Evolutionary conservation across 192 early-diverging fungal genomes (phyloP), one percentile per base, ranked within the genome.

Genomic region (Backusella sp.): DNA sequence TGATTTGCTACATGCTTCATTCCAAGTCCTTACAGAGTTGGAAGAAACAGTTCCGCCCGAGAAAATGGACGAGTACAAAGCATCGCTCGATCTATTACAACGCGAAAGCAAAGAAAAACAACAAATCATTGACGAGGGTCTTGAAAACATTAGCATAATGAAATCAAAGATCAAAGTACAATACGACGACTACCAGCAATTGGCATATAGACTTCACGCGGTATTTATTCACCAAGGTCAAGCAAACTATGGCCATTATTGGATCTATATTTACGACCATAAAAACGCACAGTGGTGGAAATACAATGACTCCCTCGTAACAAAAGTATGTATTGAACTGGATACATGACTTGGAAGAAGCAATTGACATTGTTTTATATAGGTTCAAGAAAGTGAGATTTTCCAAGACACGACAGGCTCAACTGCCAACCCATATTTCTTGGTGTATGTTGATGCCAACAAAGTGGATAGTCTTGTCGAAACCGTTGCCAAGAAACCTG

Each of bases 161-260:
- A 73, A 28, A 81, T 82, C n/a, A 14, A 46, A 23, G 32, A 75
- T 89, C 34, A 67, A 77, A 15, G n/a, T 56, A 0, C 83, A 88
- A n/a, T 83, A 80, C 42, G 44, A 49, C 19, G 81, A 83, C 49
- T 52, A 88, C 32, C 53, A 42, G 15, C 56, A 78, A 6, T 79
- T 80, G 39, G 80, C 86, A 28, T 94, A 94, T 72, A 85, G 83
- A 0, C 70, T 92, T 66, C 92, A 94, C 74, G 93, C 93, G 9
- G 92, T 93, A 68, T 94, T 94, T 80, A 90, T 93, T 62, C 93
- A 94, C 68, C 88, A 87, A 71, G 91, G 91, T n/a, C 79, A 79
- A 65, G 84, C 89, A 49, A 86, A 87, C 6, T 91, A 90, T 84
- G 93, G 93, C 1, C 93, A 94, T 72, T 94, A 94, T 71, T 94